Evolutionary conservation across 345 rosid genomes (phyloP), one percentile per base, ranked within the genome.

Genomic region (Brassica juncea): DNA sequence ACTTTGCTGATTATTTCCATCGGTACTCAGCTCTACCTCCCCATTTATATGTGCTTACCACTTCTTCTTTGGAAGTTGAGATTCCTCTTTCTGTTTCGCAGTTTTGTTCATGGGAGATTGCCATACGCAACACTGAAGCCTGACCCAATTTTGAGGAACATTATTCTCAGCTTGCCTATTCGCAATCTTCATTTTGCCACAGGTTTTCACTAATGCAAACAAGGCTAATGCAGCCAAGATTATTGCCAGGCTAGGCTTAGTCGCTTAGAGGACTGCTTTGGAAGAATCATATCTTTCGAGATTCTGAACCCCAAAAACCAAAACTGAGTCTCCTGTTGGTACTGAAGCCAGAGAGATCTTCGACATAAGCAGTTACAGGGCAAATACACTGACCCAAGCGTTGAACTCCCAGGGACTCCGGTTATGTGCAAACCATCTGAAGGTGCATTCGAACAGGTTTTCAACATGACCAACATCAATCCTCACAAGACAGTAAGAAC

Each of bases 141-240:
- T n/a, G 99, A 93, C 80, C 93, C 91, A 42, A 79, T 91, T 59
- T 54, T 95, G 59, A 90, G 97, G 87, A 86, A 77, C 65, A 92
- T 93, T 11, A 82, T 95, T 74, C 88, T 85, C n/a, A 91, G 93
- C 85, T 71, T 95, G 80, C 99, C 99, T n/a, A 70, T 90, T 55
- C 86, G 91, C 0, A 52, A 49, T 72, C 4, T 59, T 68, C 59
- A 0, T 21, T 31, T 31, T 37, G 0, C 12, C 35, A 44, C 57
- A 92, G 97, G 86, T 91, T 35, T 95, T 95, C 74, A 93, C 99
- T 2, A 95, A 93, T 80, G 97, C 93, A 28, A 98, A 95, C 83
- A 74, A 84, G 75, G 82, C 82, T 64, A 98, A 95, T 73, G 96
- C 96, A 4, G 86, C 84, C 37, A 91, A 85, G 75, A 86, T 86